phyloP scores from a whole-genome alignment of 2,329 filamentous ascomycete genomes.

The Monilinia aucupariae region DNA sequence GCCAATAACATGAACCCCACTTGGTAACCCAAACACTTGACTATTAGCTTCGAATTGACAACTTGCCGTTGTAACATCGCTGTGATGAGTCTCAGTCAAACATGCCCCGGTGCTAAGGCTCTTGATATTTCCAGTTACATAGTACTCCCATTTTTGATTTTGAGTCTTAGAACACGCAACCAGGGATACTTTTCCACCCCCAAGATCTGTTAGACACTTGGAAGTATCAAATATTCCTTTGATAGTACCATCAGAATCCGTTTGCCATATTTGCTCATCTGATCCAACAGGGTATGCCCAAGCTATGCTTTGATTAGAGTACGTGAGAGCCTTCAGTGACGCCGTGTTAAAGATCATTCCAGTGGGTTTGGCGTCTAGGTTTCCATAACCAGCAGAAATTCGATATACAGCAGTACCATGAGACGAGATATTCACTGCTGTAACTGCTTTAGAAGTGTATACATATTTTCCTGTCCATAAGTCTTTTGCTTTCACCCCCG shows the following conservation, averaged over 20 bases:
- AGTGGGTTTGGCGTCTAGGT: constrained; percentile 35
- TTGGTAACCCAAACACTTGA: constrained; percentile 44
- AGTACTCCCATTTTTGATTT: constrained; percentile 41
- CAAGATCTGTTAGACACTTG: constrained; percentile 40
- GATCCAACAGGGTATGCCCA: constrained; percentile 39
- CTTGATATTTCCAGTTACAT: constrained; percentile 41
- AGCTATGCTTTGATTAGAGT: constrained; percentile 23
- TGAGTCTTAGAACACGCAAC: constrained; percentile 36
- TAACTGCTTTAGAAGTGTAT: constrained; percentile 33
- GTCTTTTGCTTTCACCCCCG: constrained; percentile 37
- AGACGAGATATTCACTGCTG: constrained; percentile 38
- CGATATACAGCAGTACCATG: constrained; percentile 39
- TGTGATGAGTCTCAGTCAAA: constrained; percentile 37
- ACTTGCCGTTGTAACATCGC: constrained; percentile 27
- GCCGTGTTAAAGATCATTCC: constrained; percentile 47
- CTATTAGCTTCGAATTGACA: constrained; percentile 40
- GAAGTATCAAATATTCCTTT: constrained; percentile 36
- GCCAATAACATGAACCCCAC: constrained; percentile 37
- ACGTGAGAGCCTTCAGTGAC: constrained; percentile 41
- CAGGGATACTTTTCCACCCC: constrained; percentile 29
- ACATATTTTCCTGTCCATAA: constrained; percentile 42
- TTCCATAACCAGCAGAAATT: constrained; percentile 35
- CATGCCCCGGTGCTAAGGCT: constrained; percentile 36
- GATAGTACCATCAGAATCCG: constrained; percentile 35
- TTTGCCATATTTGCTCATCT: constrained; percentile 42